A percentile compares a stretch with the other conserved stretches of the same genome.
Conservation (phyloP, 768 basidiomycete species). For the Clavulina sp. region DNA sequence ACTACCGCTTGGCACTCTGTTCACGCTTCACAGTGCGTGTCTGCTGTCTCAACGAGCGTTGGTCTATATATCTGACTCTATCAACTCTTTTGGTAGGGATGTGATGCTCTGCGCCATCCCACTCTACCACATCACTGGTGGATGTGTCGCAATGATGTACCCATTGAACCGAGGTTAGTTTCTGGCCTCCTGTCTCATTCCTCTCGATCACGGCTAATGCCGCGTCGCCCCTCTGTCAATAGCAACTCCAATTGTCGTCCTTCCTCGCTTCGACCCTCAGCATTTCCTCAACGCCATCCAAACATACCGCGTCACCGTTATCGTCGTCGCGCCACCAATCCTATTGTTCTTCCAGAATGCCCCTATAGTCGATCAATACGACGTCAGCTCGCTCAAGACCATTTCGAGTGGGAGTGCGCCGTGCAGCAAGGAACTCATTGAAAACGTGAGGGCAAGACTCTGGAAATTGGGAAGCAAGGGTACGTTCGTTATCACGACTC, state of each 20-base stretch:
- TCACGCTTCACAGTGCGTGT: neutral
- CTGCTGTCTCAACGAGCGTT: conserved; percentile 22
- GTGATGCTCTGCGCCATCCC: conserved; percentile 48
- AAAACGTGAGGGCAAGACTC: neutral
- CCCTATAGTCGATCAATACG: conserved; percentile 19
- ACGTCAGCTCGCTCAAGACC: conserved; percentile 19
- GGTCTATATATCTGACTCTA: conserved; percentile 40
- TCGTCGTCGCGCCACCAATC: conserved; percentile 21
- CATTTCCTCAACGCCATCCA: conserved; percentile 19
- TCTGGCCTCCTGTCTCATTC: neutral
- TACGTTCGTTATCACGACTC: no score
- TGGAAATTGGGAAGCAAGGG: neutral
- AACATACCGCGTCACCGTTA: conserved; percentile 19
- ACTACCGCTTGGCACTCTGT: neutral
- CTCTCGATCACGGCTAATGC: conserved; percentile 30
- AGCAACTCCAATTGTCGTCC: conserved; percentile 12
- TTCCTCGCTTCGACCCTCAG: conserved; percentile 22
- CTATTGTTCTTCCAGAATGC: conserved; percentile 21
- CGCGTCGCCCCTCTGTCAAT: conserved; percentile 5
- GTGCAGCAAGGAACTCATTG: conserved; percentile 16
- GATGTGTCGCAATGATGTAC: neutral
- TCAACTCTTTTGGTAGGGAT: conserved; percentile 33
- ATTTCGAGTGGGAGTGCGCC: conserved; percentile 24
- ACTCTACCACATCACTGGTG: conserved; percentile 17
- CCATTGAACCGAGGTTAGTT: no score